These are phyloP conservation scores for Metarhizium rileyi DNA, from an alignment of 2,329 filamentous ascomycete species.

Conservation along the genomic window DNA sequence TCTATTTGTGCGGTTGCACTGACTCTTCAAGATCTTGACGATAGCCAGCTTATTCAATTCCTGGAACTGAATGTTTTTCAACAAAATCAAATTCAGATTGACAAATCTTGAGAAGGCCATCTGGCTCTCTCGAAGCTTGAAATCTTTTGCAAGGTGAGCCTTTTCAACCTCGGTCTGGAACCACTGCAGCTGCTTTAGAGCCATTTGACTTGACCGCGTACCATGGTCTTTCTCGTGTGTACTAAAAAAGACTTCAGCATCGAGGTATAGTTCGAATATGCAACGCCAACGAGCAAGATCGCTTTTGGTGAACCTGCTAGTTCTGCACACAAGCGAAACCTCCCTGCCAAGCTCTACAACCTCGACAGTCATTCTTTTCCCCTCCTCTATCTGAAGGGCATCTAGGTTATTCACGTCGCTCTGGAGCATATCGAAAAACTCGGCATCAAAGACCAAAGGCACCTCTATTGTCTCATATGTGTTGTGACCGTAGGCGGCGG, in stretches of 20 bases:
- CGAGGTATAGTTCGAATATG: conserved; percentile 73
- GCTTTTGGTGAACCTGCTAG: conserved; percentile 49
- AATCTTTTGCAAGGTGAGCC: conserved; percentile 46
- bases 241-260: conserved; percentile 75
- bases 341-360: conserved; percentile 56
- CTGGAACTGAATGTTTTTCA: conserved; percentile 74
- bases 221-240: conserved; percentile 63
- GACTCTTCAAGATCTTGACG: conserved; percentile 77
- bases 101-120: conserved; percentile 60
- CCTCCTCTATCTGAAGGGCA: conserved; percentile 55
- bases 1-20: conserved; percentile 14
- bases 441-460: conserved; percentile 63
- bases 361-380: conserved; percentile 50
- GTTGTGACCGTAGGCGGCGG: neutral
- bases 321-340: conserved; percentile 55
- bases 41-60: conserved; percentile 74
- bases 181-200: conserved; percentile 57
- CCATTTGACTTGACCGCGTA: conserved; percentile 53
- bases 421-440: conserved; percentile 72
- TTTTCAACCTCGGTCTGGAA: conserved; percentile 61
- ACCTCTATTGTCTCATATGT: conserved; percentile 49
- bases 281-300: conserved; percentile 70
- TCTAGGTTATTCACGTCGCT: conserved; percentile 62
- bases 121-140: conserved; percentile 58
- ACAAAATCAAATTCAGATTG: conserved; percentile 61